Conservation (phyloP, 1,284 basidiomycete genomes). For the Vanrija sp. region DNA sequence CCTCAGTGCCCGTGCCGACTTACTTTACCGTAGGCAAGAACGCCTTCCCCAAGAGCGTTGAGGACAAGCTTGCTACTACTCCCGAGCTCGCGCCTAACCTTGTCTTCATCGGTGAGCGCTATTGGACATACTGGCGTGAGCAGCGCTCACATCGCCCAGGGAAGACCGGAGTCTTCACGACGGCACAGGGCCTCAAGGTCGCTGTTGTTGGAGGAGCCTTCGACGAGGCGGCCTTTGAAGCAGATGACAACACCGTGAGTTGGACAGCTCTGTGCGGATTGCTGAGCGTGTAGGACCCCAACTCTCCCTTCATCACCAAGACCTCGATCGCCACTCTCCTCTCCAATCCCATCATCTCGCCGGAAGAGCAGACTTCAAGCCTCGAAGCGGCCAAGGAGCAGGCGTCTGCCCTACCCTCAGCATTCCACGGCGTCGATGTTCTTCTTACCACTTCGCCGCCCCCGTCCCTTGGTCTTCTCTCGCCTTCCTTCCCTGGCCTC, state of each 20-base stretch:
- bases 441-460: slow-evolving; percentile 79
- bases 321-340: slow-evolving; percentile 63
- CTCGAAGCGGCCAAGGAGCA: slow-evolving; percentile 67
- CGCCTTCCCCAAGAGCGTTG: slow-evolving; percentile 65
- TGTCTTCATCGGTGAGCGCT: slow-evolving; percentile 72
- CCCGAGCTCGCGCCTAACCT: slow-evolving; percentile 77
- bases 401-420: slow-evolving; percentile 55
- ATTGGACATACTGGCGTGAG: not conserved
- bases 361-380: slow-evolving; percentile 55
- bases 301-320: slow-evolving; percentile 64
- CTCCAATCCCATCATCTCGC: slow-evolving; percentile 51
- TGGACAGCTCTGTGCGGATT: not conserved
- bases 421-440: slow-evolving; percentile 68
- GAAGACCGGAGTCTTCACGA: slow-evolving; percentile 76
- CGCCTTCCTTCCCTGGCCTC: slow-evolving; percentile 53
- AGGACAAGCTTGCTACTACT: slow-evolving; percentile 68
- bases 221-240: slow-evolving; percentile 58
- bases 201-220: slow-evolving; percentile 77
- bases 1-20: slow-evolving; percentile 78
- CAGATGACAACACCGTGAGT: slow-evolving; percentile 11
- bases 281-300: slow-evolving; percentile 59
- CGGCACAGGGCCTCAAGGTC: slow-evolving; percentile 76
- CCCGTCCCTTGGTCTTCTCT: slow-evolving; percentile 62
- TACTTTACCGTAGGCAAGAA: slow-evolving; percentile 85
- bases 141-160: slow-evolving; percentile 51